A percentile compares a stretch with the other conserved stretches of the same genome.
These are phyloP conservation scores for Mytilinidion resinicola DNA, from an alignment of 495 filamentous ascomycete genomes.

Conservation along the genomic window DNA sequence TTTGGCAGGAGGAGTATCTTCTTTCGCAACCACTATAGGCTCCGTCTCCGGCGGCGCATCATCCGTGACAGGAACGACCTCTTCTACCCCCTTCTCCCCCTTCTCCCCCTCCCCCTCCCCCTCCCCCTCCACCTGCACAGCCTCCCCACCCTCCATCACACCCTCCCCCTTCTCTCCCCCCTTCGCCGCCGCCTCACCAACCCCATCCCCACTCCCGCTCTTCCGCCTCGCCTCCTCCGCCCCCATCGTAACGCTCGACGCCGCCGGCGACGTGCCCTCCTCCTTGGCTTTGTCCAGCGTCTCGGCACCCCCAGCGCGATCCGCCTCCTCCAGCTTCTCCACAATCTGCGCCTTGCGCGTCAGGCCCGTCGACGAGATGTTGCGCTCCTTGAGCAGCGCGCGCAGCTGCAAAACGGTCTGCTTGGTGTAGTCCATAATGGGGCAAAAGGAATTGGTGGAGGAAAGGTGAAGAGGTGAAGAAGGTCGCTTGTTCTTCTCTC, in stretches of 20 bases:
- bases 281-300: no score
- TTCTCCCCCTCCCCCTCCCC: not conserved
- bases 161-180: no score
- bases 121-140: not conserved
- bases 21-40: not conserved
- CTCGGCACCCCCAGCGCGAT: conserved; percentile 12
- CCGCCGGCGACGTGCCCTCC: no score
- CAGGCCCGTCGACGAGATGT: conserved; percentile 36
- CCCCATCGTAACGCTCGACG: no score
- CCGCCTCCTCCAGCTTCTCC: conserved; percentile 32
- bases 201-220: not conserved
- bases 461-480: not conserved
- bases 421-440: conserved; percentile 35
- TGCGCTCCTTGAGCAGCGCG: conserved; percentile 33
- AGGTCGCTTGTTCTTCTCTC: no score
- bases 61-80: not conserved
- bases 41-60: not conserved
- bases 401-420: conserved; percentile 34
- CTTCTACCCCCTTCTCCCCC: not conserved
- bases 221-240: not conserved
- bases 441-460: not conserved
- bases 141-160: no score
- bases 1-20: not conserved
- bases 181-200: no score
- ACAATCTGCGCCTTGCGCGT: conserved; percentile 36